These are phyloP conservation scores for Hypoxylon sp. DNA, from an alignment of 2,329 filamentous ascomycete species.

Conservation along the genomic window DNA sequence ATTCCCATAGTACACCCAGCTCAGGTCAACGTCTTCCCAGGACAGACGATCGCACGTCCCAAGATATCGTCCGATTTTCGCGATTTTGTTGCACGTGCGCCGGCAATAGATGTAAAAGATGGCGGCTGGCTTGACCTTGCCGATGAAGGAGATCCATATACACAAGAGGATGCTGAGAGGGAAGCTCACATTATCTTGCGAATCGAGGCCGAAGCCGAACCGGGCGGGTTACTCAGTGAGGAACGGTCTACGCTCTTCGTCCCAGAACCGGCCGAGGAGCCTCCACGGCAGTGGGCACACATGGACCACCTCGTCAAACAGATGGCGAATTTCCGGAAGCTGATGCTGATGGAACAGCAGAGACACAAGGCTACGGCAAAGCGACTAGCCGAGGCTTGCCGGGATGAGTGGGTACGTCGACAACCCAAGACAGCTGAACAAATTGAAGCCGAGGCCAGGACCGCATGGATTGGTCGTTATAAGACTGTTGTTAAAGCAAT, in stretches of 20 bases:
- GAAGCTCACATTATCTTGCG: constrained; percentile 80
- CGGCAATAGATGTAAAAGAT: constrained; percentile 68
- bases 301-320: constrained; percentile 88
- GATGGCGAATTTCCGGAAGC: constrained; percentile 82
- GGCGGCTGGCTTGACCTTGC: constrained; percentile 68
- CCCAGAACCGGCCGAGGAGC: constrained; percentile 80
- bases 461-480: constrained; percentile 77
- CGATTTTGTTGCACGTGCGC: constrained; percentile 70
- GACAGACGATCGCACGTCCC: constrained; percentile 57
- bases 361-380: constrained; percentile 84
- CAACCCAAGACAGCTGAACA: constrained; percentile 86
- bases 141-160: constrained; percentile 71
- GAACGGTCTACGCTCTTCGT: constrained; percentile 80
- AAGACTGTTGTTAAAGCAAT: constrained; percentile 76
- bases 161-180: constrained; percentile 72
- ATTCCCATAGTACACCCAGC: constrained; percentile 74
- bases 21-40: constrained; percentile 65
- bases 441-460: constrained; percentile 82
- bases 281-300: constrained; percentile 85
- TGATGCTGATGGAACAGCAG: constrained; percentile 84
- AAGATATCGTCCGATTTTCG: constrained; percentile 69
- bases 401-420: constrained; percentile 80
- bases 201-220: constrained; percentile 80
- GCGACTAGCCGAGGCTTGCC: constrained; percentile 81
- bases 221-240: constrained; percentile 81